phyloP scores from a whole-genome alignment of 495 filamentous ascomycete genomes.

The Thozetella sp. region DNA sequence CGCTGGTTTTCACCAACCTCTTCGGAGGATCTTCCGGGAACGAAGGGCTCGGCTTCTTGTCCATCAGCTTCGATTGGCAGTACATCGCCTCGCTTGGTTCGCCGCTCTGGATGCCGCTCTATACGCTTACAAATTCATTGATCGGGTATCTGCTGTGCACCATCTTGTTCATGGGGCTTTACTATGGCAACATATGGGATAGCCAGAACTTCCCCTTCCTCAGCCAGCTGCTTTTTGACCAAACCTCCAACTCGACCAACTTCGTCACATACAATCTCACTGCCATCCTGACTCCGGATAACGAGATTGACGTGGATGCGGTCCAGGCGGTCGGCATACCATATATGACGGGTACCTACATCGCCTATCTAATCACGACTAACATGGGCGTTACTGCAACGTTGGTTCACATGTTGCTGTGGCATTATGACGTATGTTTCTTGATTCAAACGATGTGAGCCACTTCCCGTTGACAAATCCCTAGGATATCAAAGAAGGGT shows the following conservation, averaged over 20 bases:
- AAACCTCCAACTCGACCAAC: constrained; percentile 48
- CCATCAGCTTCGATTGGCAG: constrained; percentile 54
- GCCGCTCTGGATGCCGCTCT: constrained; percentile 27
- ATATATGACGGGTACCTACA: constrained; percentile 38
- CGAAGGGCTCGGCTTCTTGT: constrained; percentile 46
- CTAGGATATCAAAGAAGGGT: constrained; percentile 11
- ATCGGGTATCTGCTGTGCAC: constrained; percentile 42
- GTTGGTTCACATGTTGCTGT: constrained; percentile 36
- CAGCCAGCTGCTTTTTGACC: constrained; percentile 39
- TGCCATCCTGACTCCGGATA: constrained; percentile 28
- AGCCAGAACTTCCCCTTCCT: constrained; percentile 50
- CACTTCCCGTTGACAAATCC: constrained; percentile 12
- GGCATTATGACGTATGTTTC: constrained; percentile 31
- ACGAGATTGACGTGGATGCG: constrained; percentile 30
- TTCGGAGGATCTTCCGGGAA: constrained; percentile 57
- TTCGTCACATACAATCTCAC: constrained; percentile 41
- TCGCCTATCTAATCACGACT: constrained; percentile 30
- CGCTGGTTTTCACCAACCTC: constrained; percentile 53
- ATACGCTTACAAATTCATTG: constrained; percentile 34
- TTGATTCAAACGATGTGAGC: constrained; percentile 16
- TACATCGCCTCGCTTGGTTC: constrained; percentile 38
- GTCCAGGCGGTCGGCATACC: constrained; percentile 37
- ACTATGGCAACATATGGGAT: constrained; percentile 50
- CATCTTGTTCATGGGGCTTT: constrained; percentile 32
- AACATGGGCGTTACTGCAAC: constrained; percentile 44